A percentile compares a stretch with the other conserved stretches of the same genome.
These are phyloP conservation scores for Teratosphaeria destructans DNA, from an alignment of 2,329 filamentous ascomycete genomes.

Conservation along the genomic window DNA sequence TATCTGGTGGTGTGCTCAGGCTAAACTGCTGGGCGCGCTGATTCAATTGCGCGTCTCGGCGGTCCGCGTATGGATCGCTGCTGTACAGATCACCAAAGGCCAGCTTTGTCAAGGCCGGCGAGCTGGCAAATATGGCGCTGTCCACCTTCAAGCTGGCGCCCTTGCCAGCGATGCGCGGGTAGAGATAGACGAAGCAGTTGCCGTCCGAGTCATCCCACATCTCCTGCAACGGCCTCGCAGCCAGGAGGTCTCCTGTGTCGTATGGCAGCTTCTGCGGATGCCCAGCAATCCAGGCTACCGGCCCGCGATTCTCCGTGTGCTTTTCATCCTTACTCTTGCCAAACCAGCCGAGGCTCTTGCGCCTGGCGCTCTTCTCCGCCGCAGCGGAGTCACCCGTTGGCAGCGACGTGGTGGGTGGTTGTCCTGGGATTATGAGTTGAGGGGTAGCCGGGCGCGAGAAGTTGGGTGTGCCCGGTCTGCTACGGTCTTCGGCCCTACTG, in stretches of 20 bases:
- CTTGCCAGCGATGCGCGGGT: constrained; percentile 44
- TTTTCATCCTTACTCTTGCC: constrained; percentile 22
- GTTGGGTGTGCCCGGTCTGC: constrained; percentile 3
- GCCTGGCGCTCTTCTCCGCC: constrained; percentile 8
- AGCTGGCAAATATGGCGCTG: constrained; percentile 48
- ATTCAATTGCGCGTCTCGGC: constrained; percentile 25
- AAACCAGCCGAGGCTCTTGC: constrained; percentile 24
- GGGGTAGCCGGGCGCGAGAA: constrained; percentile 5
- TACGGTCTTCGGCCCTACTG: background rate
- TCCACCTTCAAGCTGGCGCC: constrained; percentile 52
- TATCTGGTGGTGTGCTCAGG: constrained; percentile 21
- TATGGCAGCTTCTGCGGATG: constrained; percentile 47
- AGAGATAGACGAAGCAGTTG: constrained; percentile 55
- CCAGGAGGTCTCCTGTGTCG: constrained; percentile 40
- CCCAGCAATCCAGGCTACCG: constrained; percentile 49
- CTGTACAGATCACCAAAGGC: constrained; percentile 45
- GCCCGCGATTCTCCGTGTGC: constrained; percentile 16
- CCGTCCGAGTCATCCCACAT: constrained; percentile 50
- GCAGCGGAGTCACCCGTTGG: background rate
- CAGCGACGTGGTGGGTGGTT: background rate
- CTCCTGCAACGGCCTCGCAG: constrained; percentile 46
- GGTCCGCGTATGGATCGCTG: constrained; percentile 11
- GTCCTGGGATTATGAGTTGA: background rate
- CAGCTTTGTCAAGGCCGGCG: constrained; percentile 44
- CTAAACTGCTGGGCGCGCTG: constrained; percentile 19